Base-by-base conservation (phyloP, 345 rosid genomes). In the Abelmoschus esculentus region DNA sequence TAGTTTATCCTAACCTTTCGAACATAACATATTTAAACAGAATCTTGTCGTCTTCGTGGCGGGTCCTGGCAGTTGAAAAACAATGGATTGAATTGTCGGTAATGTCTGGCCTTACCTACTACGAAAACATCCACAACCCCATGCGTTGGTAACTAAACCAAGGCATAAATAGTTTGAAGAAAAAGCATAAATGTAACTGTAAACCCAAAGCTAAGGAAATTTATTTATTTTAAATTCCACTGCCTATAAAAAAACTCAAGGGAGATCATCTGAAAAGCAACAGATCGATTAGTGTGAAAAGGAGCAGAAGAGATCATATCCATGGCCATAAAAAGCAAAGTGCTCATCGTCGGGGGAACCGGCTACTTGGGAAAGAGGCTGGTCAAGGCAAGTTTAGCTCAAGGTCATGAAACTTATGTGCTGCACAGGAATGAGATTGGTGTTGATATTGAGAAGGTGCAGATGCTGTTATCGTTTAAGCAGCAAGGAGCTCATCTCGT, bases 301-400 rank as follows among this genome's bases (percentile, higher is more conserved):
- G 2, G 28, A 28, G 15, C 6, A 50, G 18, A 6, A 31, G 12
- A 32, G n/a, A 10, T 47, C 5, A 68, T 28, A 53, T 11, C 4
- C 19, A 72, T 61, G 74, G 74, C 52, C 10, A 38, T 2, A 11
- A 72, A 72, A 63, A 72, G 69, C 69, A 84, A 79, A 69, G 93
- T 93, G 29, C 79, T 93, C 34, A 81, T 93, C 10, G 77, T 87
- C 15, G 96, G 93, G 32, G 98, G 87, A 22, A 90, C 89, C 7
- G 96, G 97, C 1, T 89, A 86, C 83, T 64, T 90, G 28, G 98
- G 98, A 55, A 89, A 77, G 88, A 82, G 93, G 61, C 72, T 93
- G 70, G 97, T 86, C 50, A 82, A 69, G 83, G 96, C 97, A 14
- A 83, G 97, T 74, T 75, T 93, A 73, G 85, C 26, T 7, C 79